phyloP scores from a whole-genome alignment of 208 protist species.

The Trichomonas gallinae region DNA sequence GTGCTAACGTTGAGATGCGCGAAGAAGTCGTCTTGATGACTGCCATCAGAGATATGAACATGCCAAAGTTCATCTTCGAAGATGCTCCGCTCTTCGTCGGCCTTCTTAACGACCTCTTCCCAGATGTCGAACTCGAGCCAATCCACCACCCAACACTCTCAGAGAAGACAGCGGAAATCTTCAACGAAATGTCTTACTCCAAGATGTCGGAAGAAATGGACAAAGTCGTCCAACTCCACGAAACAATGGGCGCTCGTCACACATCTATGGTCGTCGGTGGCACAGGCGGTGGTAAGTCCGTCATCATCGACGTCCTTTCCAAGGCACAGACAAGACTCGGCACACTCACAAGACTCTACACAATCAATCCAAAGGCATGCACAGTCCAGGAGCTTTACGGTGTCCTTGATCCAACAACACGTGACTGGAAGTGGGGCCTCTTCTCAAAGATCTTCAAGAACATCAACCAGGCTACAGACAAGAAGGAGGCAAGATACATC shows the following conservation, averaged over 20 bases:
- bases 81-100: conserved; percentile 93
- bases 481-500: conserved; percentile 65
- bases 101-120: conserved; percentile 91
- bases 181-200: not conserved
- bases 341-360: conserved; percentile 67
- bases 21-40: conserved; percentile 93
- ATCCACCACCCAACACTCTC: conserved; percentile 77
- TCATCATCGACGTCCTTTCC: conserved; percentile 78
- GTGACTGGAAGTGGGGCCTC: conserved; percentile 94
- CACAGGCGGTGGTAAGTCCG: conserved; percentile 86
- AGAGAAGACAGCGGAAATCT: conserved; percentile 63
- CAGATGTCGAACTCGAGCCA: conserved; percentile 73
- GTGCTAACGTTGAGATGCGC: conserved; percentile 66
- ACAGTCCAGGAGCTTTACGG: conserved; percentile 86
- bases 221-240: conserved; percentile 95
- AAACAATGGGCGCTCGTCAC: conserved; percentile 93
- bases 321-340: conserved; percentile 70
- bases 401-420: conserved; percentile 85
- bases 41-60: conserved; percentile 94
- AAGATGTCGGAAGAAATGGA: conserved; percentile 66
- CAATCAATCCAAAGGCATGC: conserved; percentile 93
- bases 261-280: conserved; percentile 94
- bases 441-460: conserved; percentile 60
- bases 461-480: not conserved
- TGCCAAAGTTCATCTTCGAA: conserved; percentile 97